Evolutionary conservation across 352 stramenopile genomes (phyloP), one percentile per base, ranked within the genome.

Genomic region (Aphanomyces astaci): DNA sequence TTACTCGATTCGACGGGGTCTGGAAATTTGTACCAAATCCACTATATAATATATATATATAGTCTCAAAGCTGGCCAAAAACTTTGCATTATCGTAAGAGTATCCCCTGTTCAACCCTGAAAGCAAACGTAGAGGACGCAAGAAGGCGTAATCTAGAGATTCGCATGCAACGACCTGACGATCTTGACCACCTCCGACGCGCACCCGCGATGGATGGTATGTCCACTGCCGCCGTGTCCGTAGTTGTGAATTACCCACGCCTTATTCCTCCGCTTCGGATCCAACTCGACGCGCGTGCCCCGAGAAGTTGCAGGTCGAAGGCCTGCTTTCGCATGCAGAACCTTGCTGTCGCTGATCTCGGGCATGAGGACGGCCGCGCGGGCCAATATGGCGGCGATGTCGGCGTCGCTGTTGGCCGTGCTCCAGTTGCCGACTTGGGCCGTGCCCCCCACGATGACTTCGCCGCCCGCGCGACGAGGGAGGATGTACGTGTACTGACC

Each of bases 221-320:
- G 82, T 30, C 82, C 82, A 31, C 79, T 88, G 39, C 82, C 82
- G 9, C 66, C 78, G 39, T 90, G 82, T 3, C 73, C 82, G 33
- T 90, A 90, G 72, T 88, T 90, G 75, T 90, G 80, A 70, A 90
- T 83, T 33, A 88, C 67, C 4, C 81, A 0, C 0, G 82, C 78
- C 4, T 80, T 79, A 13, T 33, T 51, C 4, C 36, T 80, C 57
- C 64, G 76, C 9, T 54, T 62, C 2, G 76, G 25, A 1, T 87
- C 75, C n/a, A 80, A 49, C 36, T 84, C 76, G 2, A 90, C 71
- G 1, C 79, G 78, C 49, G 87, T 75, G 11, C 80, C 76, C 24
- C 70, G 68, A 4, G 70, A 48, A 15, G 80, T 75, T 2, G 72
- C 63, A 1, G 82, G 82, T 43, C 82, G 78, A 17, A 90, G 49